These are phyloP conservation scores for Pichia manshurica DNA, from an alignment of 805 yeast species.

Conservation along the genomic window DNA sequence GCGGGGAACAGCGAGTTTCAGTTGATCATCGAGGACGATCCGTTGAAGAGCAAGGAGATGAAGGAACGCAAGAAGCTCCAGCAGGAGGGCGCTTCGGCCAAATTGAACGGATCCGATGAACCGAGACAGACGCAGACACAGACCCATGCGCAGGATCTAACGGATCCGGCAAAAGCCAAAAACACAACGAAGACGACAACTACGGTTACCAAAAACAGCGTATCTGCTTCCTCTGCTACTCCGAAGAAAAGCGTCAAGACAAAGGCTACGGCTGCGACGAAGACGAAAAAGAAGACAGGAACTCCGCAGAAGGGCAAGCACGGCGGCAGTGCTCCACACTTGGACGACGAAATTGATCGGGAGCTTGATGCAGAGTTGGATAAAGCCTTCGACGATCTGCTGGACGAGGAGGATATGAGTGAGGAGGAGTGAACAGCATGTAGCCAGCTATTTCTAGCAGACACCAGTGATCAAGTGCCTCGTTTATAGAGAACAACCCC, in stretches of 20 bases:
- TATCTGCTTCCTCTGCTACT: not conserved
- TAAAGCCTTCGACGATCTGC: constrained; percentile 13
- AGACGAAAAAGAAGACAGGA: not conserved
- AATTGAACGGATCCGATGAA: not conserved
- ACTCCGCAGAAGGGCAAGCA: not conserved
- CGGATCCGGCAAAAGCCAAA: not conserved
- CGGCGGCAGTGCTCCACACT: not conserved
- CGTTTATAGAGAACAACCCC: too few species aligned
- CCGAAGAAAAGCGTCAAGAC: not conserved
- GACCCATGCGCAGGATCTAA: too few species aligned
- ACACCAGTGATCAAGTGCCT: not conserved
- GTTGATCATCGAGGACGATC: constrained; percentile 22
- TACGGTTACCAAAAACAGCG: not conserved
- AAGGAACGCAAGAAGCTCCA: constrained; percentile 5
- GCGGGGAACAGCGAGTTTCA: constrained; percentile 13
- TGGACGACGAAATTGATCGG: not conserved
- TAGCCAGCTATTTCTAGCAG: not conserved
- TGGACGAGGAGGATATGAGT: constrained; percentile 24
- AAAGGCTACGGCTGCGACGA: not conserved
- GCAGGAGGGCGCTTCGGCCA: not conserved
- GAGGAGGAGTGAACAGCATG: constrained; percentile 22
- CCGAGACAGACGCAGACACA: too few species aligned
- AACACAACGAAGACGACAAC: too few species aligned
- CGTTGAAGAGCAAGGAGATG: constrained; percentile 11
- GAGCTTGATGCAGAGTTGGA: constrained; percentile 10